Base-by-base conservation (phyloP, 2,329 filamentous ascomycete genomes). In the Colletotrichum phormii region DNA sequence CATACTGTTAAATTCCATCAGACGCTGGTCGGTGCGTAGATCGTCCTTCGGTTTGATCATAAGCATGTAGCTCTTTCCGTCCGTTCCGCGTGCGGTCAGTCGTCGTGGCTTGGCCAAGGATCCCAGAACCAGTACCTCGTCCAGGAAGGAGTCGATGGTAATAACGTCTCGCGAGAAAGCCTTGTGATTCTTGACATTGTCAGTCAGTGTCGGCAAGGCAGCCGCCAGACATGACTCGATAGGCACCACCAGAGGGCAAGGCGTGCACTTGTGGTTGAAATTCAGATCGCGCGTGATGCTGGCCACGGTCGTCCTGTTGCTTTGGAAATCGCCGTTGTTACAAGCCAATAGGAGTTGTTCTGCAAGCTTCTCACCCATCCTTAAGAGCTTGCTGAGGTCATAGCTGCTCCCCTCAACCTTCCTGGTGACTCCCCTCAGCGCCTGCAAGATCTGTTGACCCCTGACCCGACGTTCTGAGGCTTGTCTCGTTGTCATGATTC, bases 1-100 rank as follows among this genome's bases (percentile, higher is more conserved):
- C 90, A 98, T 97, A 58, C 93, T 92, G 81, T 98, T 99, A 86
- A 99, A 99, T 80, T 99, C 97, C 95, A 99, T 99, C 24, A 99
- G 91, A 64, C 97, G 94, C 81, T 98, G 96, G 78, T 99, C 97
- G 76, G 97, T 99, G 63, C 97, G 93, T 29, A 99, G 89, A 81
- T 99, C 97, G 80, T 99, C 97, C 81, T 98, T 98, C 9, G 97
- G 97, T 80, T 99, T 99, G 86, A 97, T 97, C 68, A 99, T 88
- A 8, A 99, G 89, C 75, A 94, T 94, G 81, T 99, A 99, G 22
- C 89, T 88, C 71, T 93, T 93, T 8, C 97, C 97, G 82, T 99
- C 95, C 0, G 94, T 96, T 0, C 96, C 97, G 67, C 94, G 90
- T 7, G 97, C 94, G 18, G 91, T 97, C 67, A 99, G 90, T 77